Percentiles rank a stretch among this genome's conserved stretches.
These are phyloP conservation scores for Fusarium napiforme DNA, from an alignment of 2,329 filamentous ascomycete genomes.

Conservation along the genomic window DNA sequence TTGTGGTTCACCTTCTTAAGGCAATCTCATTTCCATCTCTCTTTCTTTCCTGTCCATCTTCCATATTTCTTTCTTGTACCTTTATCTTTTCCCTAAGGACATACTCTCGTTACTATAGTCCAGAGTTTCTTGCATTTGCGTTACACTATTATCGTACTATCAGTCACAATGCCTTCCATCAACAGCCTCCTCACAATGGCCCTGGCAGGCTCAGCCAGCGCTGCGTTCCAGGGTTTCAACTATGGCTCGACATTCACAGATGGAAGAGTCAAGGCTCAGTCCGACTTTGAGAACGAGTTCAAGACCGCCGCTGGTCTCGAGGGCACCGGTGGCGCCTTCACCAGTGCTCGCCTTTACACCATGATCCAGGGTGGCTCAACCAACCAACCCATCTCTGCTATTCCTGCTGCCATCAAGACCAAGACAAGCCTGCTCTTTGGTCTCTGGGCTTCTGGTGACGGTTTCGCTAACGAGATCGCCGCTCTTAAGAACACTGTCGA, in stretches of 20 bases:
- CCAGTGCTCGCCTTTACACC: conserved; percentile 78
- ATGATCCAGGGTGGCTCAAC: conserved; percentile 76
- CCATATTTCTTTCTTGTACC: not conserved
- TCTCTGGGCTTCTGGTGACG: conserved; percentile 81
- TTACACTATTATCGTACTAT: not conserved
- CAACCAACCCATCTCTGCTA: conserved; percentile 74
- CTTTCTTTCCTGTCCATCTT: not conserved
- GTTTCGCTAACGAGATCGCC: conserved; percentile 77
- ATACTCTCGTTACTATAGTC: conserved; percentile 30
- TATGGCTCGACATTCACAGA: conserved; percentile 73
- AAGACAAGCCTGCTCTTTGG: conserved; percentile 83
- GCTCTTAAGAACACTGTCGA: conserved; percentile 76
- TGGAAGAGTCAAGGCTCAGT: conserved; percentile 67
- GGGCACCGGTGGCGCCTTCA: conserved; percentile 72
- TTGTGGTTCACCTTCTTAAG: conserved; percentile 5
- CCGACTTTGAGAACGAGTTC: conserved; percentile 78
- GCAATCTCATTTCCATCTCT: not conserved
- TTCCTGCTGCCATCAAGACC: conserved; percentile 84
- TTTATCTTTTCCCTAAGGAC: not conserved
- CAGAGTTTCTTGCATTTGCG: not conserved
- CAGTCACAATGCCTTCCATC: conserved; percentile 47
- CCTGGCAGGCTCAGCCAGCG: conserved; percentile 49
- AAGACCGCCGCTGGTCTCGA: conserved; percentile 70
- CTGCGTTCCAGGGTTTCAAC: conserved; percentile 74
- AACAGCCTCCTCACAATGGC: conserved; percentile 50